Base-by-base conservation (phyloP, 169 alveolate species). In the Miamiensis avidus region DNA sequence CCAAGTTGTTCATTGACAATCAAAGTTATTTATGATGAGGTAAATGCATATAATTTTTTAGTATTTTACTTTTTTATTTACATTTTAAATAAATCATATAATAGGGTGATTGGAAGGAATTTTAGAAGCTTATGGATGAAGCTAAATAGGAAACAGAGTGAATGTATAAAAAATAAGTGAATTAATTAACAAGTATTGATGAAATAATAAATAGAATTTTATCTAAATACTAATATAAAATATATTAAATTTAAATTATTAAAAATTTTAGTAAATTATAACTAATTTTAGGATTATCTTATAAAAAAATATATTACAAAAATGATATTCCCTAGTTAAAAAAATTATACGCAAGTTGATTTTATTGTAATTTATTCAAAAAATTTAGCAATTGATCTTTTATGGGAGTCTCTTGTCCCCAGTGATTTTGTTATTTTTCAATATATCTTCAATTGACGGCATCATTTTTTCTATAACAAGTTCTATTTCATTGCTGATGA, bases 1-100 rank as follows among this genome's bases (percentile, higher is more conserved):
- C 98, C 98, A 72, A 89, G 96, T 84, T 96, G 98, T 82, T 92
- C 97, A 27, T 90, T 96, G 74, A 79, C 91, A 34, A 92, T 96
- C 30, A 93, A 91, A 83, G 91, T 96, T 28, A 88, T 94, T 28
- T 96, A 83, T 87, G 97, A 94, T 33, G 90, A 88, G 32, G 95
- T 34, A 74, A 81, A 49, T 49, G 69, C 20, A 49, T 49, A 49
- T 49, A 49, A 11, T 49, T 49, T 11, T 49, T 49, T 49, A 20
- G 4, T 49, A 49, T 49, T 49, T 49, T 49, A 11, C 69, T 49
- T 49, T 11, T 11, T 49, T 49, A 49, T 49, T 49, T 49, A 49
- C 4, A 49, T 49, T 11, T 49, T 49, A 11, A 11, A 11, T 49
- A 11, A 11, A 11, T 49, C 4, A 49, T 11, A 49, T 49, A n/a